Evolutionary conservation across 805 yeast species (phyloP).

Genomic region (Saccharomycopsis selenospora): DNA sequence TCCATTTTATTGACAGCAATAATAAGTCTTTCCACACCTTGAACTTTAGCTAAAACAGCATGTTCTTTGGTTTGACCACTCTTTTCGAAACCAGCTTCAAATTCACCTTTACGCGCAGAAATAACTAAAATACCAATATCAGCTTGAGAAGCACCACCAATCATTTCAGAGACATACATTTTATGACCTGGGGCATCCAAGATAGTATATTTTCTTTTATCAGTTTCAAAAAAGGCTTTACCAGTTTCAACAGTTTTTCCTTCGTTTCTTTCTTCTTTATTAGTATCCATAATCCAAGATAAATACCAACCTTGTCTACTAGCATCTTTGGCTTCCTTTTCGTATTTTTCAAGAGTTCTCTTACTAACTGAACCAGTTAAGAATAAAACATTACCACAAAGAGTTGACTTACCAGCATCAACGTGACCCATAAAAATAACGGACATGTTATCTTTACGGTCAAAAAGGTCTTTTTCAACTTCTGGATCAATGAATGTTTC

Average conservation of each 20-base stretch:
- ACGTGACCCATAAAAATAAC: conserved; percentile 99
- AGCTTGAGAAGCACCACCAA: conserved; percentile 99
- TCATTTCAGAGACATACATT: conserved; percentile 98
- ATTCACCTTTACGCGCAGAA: conserved; percentile 98
- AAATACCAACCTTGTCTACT: conserved; percentile 99
- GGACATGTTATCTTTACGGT: conserved; percentile 95
- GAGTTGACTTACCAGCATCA: conserved; percentile 98
- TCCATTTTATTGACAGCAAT: conserved; percentile 98
- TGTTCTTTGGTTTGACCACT: conserved; percentile 99
- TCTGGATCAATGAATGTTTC: conserved; percentile 82
- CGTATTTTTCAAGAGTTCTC: conserved; percentile 96
- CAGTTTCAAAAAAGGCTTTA: conserved; percentile 95
- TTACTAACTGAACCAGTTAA: conserved; percentile 97
- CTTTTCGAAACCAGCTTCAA: conserved; percentile 97
- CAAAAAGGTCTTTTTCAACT: conserved; percentile 86
- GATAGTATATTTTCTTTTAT: conserved; percentile 93
- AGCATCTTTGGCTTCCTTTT: conserved; percentile 97
- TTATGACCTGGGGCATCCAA: conserved; percentile 99
- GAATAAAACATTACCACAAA: conserved; percentile 95
- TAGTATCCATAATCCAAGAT: conserved; percentile 99
- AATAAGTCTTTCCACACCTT: conserved; percentile 90
- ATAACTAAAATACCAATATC: conserved; percentile 97
- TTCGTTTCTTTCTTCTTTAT: conserved; percentile 96
- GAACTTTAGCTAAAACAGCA: conserved; percentile 94
- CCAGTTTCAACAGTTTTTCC: conserved; percentile 99